Base-by-base conservation (phyloP, 768 basidiomycete species). In the Ephemerocybe angulata region DNA sequence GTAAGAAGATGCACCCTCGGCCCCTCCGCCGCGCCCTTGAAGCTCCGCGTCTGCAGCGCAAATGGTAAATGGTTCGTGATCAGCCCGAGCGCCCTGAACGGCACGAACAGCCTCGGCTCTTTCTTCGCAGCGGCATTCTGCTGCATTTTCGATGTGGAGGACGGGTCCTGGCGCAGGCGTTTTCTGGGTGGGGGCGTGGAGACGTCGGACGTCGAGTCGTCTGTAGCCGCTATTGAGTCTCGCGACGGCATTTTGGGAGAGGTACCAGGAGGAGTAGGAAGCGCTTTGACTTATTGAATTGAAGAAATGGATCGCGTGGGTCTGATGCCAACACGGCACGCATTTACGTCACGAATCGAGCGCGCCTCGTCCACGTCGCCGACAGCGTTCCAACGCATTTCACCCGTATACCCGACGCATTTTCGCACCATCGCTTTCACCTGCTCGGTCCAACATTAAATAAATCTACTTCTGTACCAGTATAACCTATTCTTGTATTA, bases 11-110 rank as follows among this genome's bases (percentile, higher is more conserved):
- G 88, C 54, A 95, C 77, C 44, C 83, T 81, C 1, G 95, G 93
- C 2, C 88, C 90, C 19, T 88, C 87, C 1, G 90, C 82, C 21
- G 91, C 84, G 24, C 91, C 91, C 67, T 94, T 95, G 64, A 86
- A 78, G 1, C 89, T 84, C 52, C 92, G 83, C 1, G 88, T 85
- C 75, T 96, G 93, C 55, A 98, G 69, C 15, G 88, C 84, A 66
- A 96, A 92, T 10, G 95, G 93, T 24, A 95, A 80, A 72, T 87
- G 82, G 65, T 96, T 95, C 41, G 95, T 93, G 63, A 98, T 82
- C 54, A 93, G 82, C 25, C 97, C 96, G n/a, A 99, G 82, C 6
- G 94, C 94, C 56, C 97, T 83, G 67, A 98, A 99, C 3, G 97
- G 96, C 4, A 87, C 90, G 66, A 96, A 98, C 38, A 99, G 72